Evolutionary conservation across 345 rosid genomes (phyloP).

Genomic region (Salix koriyanagi): DNA sequence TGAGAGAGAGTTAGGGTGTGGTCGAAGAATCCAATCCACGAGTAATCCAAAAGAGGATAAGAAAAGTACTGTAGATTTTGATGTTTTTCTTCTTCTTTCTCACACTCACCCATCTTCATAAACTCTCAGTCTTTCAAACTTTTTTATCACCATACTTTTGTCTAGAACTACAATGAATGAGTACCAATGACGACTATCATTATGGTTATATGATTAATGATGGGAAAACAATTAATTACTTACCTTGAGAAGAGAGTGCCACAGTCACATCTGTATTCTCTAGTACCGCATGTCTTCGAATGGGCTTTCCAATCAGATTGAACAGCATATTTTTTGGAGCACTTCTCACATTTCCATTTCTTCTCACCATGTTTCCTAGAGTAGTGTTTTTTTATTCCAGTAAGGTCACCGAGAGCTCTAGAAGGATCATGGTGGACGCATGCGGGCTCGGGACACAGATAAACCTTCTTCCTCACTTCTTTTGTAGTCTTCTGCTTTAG

Average conservation of each 20-base stretch:
- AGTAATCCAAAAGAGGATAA: not conserved
- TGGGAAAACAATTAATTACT: not conserved
- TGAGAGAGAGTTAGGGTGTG: not conserved
- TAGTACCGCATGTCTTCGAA: constrained; percentile 17
- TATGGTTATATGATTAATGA: not conserved
- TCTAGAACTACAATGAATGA: not conserved
- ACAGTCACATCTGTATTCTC: constrained; percentile 22
- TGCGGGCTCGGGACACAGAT: constrained; percentile 24
- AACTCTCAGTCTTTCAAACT: not conserved
- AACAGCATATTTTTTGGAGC: constrained; percentile 20
- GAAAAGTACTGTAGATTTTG: not conserved
- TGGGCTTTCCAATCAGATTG: constrained; percentile 31
- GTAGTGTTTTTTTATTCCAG: constrained; percentile 22
- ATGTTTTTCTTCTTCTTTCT: not conserved
- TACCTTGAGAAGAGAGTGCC: constrained; percentile 26
- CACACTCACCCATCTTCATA: not conserved
- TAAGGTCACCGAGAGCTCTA: constrained; percentile 28
- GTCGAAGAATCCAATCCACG: not conserved
- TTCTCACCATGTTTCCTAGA: constrained; percentile 27
- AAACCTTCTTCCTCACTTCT: constrained; percentile 24
- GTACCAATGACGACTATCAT: not conserved
- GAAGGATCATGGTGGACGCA: constrained; percentile 27
- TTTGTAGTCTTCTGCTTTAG: constrained; percentile 26
- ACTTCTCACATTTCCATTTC: constrained; percentile 27
- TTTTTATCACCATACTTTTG: not conserved